Evolutionary conservation across 306 rosid genomes (phyloP), one percentile per base, ranked within the genome.

Genomic region (Cyclanthera cordifolia): DNA sequence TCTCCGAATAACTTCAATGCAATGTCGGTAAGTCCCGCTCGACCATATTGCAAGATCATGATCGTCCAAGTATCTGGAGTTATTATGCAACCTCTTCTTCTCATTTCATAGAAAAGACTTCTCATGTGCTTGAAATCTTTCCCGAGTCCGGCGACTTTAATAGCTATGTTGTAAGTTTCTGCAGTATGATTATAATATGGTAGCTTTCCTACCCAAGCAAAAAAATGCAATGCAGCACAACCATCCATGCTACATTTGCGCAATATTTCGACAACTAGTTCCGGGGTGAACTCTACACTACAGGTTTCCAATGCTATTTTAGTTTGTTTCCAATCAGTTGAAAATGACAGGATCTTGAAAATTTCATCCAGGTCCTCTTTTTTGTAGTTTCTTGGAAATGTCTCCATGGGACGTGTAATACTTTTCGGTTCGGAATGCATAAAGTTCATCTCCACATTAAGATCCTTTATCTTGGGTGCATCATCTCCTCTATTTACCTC

Each of bases 81-180:
- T 67, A 84, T 72, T 5, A 74, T 63, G 79, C 60, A 76, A 48
- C 64, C 73, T 69, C 85, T 89, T 84, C 98, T 82, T 81, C 85
- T 81, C 98, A 89, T 92, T 72, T 84, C 96, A 3, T 76, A 86
- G 78, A 85, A 87, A 30, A 92, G 82, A 72, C 56, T 79, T 65
- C 90, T 87, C 98, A 92, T 92, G 84, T 87, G 95, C 82, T 80
- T 84, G 72, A 92, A 92, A 84, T 92, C 96, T 79, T 92, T 92
- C 66, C 95, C 93, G 0, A 76, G 34, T 37, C 98, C 98, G 3
- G 98, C 91, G 45, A 89, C 79, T 79, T 92, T 92, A 61, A 92
- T 84, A 9, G 91, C 98, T 81, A 75, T 83, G 82, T 87, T 87
- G 86, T 89, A 92, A 17, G 90, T 85, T 73, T 87, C 93, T 16